Evolutionary conservation across 495 filamentous ascomycete genomes (phyloP), one percentile per base, ranked within the genome.

Genomic region (Penicillium longicatenatum): DNA sequence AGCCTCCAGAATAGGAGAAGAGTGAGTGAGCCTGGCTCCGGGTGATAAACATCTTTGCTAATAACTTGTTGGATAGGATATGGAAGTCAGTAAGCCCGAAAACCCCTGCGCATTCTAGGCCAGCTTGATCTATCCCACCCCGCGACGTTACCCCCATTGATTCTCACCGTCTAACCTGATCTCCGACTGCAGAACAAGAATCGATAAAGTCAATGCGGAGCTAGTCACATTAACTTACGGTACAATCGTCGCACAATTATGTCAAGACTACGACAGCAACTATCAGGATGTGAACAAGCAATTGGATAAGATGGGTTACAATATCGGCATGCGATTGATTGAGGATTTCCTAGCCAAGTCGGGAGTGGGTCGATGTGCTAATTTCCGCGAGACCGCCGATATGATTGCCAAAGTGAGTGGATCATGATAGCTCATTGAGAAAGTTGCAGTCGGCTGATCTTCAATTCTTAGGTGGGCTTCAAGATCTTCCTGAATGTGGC

Each of bases 401-500:
- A 94, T 92, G 84, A 92, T 98, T 60, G 84, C 93, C 0, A 97
- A 95, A 84, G 94, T 95, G 71, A 24, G 75, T 56, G 20, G 21
- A 2, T 37, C 14, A 39, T 16, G 16, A 39, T 39, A 39, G 16
- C 6, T 17, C 3, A 6, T 4, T n/a, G 37, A 4, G 5, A 17
- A 17, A 39, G 37, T 17, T 39, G 37, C 37, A 39, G 16, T 7
- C 43, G 10, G 24, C 45, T 37, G 33, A 24, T 21, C 54, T 52
- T 42, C 8, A 22, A 59, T 47, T 11, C 17, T 56, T 63, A 97
- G 93, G 88, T 97, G 59, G 94, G 94, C 54, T 98, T 98, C 77
- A 98, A 98, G 80, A 95, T 98, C 56, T 98, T 98, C 72, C 84
- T 98, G 54, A 98, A 98, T 64, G 91, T 97, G 63, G 92, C 92